phyloP scores from a whole-genome alignment of 345 rosid genomes.

The Heritiera littoralis region DNA sequence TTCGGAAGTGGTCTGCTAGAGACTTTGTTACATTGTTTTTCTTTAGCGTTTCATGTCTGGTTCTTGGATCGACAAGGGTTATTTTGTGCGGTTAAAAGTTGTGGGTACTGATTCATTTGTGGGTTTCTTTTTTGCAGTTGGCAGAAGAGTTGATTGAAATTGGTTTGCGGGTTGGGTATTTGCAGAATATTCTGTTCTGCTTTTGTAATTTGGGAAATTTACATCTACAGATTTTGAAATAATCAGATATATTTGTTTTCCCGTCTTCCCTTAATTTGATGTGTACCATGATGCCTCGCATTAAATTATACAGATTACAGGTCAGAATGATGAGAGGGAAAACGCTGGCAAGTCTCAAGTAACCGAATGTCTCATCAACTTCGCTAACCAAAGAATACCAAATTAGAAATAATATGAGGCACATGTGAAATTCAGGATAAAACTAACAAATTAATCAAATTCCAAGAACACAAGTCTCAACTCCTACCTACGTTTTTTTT shows the following conservation, averaged over 20 bases:
- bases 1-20: slow-evolving; percentile 80
- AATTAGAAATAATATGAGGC: too few relatives aligned
- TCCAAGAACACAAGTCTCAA: too few relatives aligned
- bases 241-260: neutral
- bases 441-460: too few relatives aligned
- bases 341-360: too few relatives aligned
- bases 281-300: too few relatives aligned
- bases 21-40: slow-evolving; percentile 79
- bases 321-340: too few relatives aligned
- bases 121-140: neutral
- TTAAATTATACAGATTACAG: too few relatives aligned
- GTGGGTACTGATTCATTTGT: neutral
- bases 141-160: neutral
- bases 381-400: too few relatives aligned
- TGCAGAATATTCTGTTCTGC: slow-evolving; percentile 28
- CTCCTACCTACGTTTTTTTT: too few relatives aligned
- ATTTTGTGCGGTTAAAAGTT: slow-evolving; percentile 57
- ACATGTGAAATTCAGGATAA: too few relatives aligned
- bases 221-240: neutral
- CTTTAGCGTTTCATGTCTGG: slow-evolving; percentile 71
- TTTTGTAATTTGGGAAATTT: slow-evolving; percentile 15
- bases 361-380: too few relatives aligned
- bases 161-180: neutral
- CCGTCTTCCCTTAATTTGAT: neutral
- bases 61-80: slow-evolving; percentile 71